Base-by-base conservation (phyloP, 257 asterid genomes). In the Knoxia roxburghii region DNA sequence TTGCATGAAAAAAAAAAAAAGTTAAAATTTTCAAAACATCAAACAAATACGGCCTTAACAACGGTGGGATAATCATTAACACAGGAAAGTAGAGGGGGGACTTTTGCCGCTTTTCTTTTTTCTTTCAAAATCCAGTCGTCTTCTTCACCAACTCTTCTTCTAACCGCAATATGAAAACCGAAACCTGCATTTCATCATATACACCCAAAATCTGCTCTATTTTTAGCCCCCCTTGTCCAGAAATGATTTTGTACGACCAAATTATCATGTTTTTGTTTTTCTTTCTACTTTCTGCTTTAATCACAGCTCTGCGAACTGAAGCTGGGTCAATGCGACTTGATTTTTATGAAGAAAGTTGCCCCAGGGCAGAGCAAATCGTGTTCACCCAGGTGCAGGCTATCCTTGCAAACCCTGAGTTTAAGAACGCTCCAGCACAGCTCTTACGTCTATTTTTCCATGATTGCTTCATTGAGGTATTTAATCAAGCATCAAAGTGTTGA, bases 401-500 rank as follows among this genome's bases (percentile, higher is more conserved):
- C 2, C 68, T 64, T 4, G 53, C 68, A 9, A 39, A 41, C 41
- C 68, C 68, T 20, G 27, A 45, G 57, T 21, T 21, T 17, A 5
- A 57, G 23, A 64, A 72, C 26, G 73, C 77, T 55, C 53, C 76
- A 0, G 74, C 79, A 13, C 81, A 79, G 49, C 74, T 79, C 21
- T 59, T 76, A 9, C 77, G 84, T 53, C 76, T 79, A 17, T 32
- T 73, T 20, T 76, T 79, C 51, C 84, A 76, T 62, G 83, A 79
- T 55, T 79, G 81, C 52, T 76, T 79, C 69, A 76, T 79, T 43
- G 72, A 61, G 81, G 81, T 68, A 26, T 21, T 46, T 15, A 21
- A 15, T 33, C 15, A 17, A 15, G 26, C 32, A 2, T 0, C 14
- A 33, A 61, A 21, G 20, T 7, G n/a, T n/a, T 27, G 24, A 50